Percentiles rank a stretch among this genome's conserved stretches.
phyloP scores from a whole-genome alignment of 306 rosid genomes.

The Myrica gale region DNA sequence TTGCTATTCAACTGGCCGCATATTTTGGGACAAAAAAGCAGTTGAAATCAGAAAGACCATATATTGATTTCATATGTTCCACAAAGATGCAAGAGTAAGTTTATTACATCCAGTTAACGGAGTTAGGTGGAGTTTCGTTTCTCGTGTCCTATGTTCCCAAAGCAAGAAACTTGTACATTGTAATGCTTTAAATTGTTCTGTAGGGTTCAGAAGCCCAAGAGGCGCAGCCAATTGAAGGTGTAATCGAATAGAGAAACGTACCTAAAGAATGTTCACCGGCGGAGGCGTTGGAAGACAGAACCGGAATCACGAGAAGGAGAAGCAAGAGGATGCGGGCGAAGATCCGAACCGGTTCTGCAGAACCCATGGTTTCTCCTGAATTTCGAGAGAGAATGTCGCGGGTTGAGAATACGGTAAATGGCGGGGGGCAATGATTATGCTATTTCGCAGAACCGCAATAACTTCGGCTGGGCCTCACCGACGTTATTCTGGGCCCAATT shows the following conservation, averaged over 20 bases:
- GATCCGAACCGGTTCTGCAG: constrained; percentile 19
- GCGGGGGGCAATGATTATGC: constrained; percentile 24
- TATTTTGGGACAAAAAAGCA: not conserved
- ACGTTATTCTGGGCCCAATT: not conserved
- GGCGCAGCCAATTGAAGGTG: not conserved
- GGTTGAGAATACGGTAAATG: constrained; percentile 37
- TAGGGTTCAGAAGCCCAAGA: constrained; percentile 16
- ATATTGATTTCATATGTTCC: too few species aligned
- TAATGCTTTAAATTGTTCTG: not conserved
- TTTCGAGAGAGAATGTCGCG: constrained; percentile 31
- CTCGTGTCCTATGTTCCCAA: not conserved
- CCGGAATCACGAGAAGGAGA: constrained; percentile 18
- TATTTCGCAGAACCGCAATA: not conserved
- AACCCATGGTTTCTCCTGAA: constrained; percentile 29
- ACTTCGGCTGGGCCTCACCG: constrained; percentile 14
- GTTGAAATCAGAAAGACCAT: too few species aligned
- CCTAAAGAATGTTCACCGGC: constrained; percentile 40
- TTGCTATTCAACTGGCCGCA: too few species aligned
- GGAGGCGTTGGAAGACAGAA: constrained; percentile 26
- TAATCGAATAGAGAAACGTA: constrained; percentile 32
- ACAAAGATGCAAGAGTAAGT: not conserved
- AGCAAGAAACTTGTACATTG: not conserved
- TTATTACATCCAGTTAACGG: not conserved
- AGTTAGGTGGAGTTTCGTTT: not conserved
- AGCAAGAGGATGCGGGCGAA: constrained; percentile 30